Base-by-base conservation (phyloP, 805 yeast genomes). In the Suhomyces faveliae region DNA sequence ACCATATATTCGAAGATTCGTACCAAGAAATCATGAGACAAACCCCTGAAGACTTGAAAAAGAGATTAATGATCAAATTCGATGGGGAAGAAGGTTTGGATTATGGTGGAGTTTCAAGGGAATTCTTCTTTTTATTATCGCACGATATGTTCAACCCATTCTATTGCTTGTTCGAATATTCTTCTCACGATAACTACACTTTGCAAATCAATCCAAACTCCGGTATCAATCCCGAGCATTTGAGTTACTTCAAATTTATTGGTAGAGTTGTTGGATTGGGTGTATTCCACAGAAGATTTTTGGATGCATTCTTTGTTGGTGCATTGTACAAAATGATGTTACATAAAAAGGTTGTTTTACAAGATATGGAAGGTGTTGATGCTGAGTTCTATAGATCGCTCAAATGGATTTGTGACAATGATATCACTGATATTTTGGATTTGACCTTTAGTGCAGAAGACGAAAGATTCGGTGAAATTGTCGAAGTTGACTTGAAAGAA, bases 31-130 rank as follows among this genome's bases (percentile, higher is more conserved):
- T 94, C 47, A 94, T 94, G 99, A 85, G 99, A 70, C 99, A 94
- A 74, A 85, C 97, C 2, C 98, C 99, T 15, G 97, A 91, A 69
- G 99, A 94, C 66, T 80, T 94, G 72, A 95, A 94, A 80, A 94
- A 94, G 77, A 80, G 99, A 66, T 76, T 94, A 53, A 94, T 94
- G 99, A 94, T 94, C 70, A 90, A 92, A 67, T 94, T 94, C 62
- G 99, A 94, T 60, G 99, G 99, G 52, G 99, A 94, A 74, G 99
- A 94, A 76, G 99, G 99, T 69, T 80, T 94, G 61, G 99, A 94
- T 76, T 94, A 94, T 66, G 99, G 99, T 79, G 99, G 99, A 66
- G 98, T 94, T 53, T 89, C 97, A 24, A 81, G 99, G 74, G 99
- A 94, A 70, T 94, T 89, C 69, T 94, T 94, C 85, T 94, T 91